Base-by-base conservation (phyloP, 148 eudicot species). In the Hydrangea macrophylla region DNA sequence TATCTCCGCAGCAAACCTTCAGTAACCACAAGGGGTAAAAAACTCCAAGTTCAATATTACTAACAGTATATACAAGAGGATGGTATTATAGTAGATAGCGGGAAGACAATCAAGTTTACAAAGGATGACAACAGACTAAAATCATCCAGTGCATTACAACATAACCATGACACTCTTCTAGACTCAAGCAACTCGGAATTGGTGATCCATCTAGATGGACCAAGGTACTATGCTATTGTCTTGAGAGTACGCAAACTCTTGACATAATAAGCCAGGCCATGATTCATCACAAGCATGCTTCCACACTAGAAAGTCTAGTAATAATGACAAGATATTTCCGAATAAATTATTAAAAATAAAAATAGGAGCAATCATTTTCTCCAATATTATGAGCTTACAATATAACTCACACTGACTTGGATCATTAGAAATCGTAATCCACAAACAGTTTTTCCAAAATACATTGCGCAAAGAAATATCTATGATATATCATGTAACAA, bases 1-100 rank as follows among this genome's bases (percentile, higher is more conserved):
- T 62, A 94, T 87, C 77, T 89, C 99, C 24, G 96, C 92, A 81
- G 99, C 99, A 85, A 94, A 94, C 86, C 99, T 94, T 78, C 61
- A 72, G 20, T 55, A 54, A 65, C 80, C 23, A 70, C 66, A 70
- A 72, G 58, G 63, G 65, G 56, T 22, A 69, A 56, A 50, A 28
- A 65, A 62, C n/a, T n/a, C n/a, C n/a, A n/a, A n/a, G n/a, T n/a
- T n/a, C n/a, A n/a, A n/a, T n/a, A n/a, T n/a, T n/a, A n/a, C n/a
- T n/a, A 24, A 53, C 1, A 1, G 15, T 32, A 65, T 51, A 13
- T 13, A 39, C 10, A 23, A 25, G 30, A 9, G 5, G 26, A 23
- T 36, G 9, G 18, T 55, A 55, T 23, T 48, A 22, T 22, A 48
- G 53, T 48, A 10, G 35, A 53, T 64, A 33, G 35, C 8, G 24